Percentiles rank a stretch among this genome's conserved stretches.
Evolutionary conservation across 306 rosid species (phyloP).

Genomic region (cucumber (Cucumis sativus)): Cucumber_9930_V3 NC_026655.2:26544001-26544500

Average conservation of each 20-base stretch:
- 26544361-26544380: too few species aligned
- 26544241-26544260: neutral
- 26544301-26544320: neutral
- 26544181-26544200: neutral
- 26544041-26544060: conserved; percentile 66
- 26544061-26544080: conserved; percentile 70
- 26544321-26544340: neutral
- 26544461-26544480: neutral
- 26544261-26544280: conserved; percentile 1
- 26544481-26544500: neutral
- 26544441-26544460: neutral
- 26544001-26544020: conserved; percentile 44
- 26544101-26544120: conserved; percentile 46
- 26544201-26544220: neutral
- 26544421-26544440: neutral
- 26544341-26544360: too few species aligned
- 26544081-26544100: conserved; percentile 72
- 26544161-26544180: neutral
- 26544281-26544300: neutral
- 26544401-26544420: too few species aligned
- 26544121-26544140: neutral
- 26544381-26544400: too few species aligned
- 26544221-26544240: neutral
- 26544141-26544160: neutral
- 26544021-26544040: conserved; percentile 43